These are phyloP conservation scores for Apiotrichum siamense DNA, from an alignment of 1,284 basidiomycete genomes.

Conservation along the genomic window DNA sequence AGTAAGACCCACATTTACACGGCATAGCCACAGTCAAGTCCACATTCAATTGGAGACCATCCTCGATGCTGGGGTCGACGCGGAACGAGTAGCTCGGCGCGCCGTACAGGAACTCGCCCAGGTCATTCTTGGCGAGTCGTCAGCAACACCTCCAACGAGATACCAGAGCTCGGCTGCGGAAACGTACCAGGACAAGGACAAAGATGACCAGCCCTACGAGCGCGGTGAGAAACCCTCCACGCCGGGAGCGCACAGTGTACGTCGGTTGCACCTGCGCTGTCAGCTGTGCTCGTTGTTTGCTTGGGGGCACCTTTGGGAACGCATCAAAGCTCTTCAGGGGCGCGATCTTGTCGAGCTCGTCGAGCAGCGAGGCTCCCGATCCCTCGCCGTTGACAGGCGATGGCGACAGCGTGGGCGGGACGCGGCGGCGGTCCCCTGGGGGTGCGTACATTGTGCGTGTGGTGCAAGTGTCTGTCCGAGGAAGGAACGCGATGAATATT, in stretches of 20 bases:
- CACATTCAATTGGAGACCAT: slow-evolving; percentile 73
- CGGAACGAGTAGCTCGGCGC: slow-evolving; percentile 81
- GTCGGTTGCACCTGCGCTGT: slow-evolving; percentile 61
- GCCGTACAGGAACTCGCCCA: slow-evolving; percentile 85
- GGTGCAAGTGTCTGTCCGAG: no score
- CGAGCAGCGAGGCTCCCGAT: slow-evolving; percentile 28
- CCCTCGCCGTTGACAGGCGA: slow-evolving; percentile 19
- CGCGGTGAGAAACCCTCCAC: slow-evolving; percentile 81
- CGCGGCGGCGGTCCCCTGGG: neutral
- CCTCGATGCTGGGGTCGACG: slow-evolving; percentile 61
- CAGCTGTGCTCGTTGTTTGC: neutral
- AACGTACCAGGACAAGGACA: slow-evolving; percentile 39
- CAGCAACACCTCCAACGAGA: neutral
- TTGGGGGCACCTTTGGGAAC: slow-evolving; percentile 72
- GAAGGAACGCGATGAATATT: no score
- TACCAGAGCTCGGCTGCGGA: neutral
- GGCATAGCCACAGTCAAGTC: slow-evolving; percentile 89
- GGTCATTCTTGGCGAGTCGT: slow-evolving; percentile 67
- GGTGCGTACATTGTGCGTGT: slow-evolving; percentile 8
- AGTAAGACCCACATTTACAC: slow-evolving; percentile 77
- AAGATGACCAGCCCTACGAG: slow-evolving; percentile 64
- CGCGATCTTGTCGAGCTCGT: slow-evolving; percentile 47
- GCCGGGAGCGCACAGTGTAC: slow-evolving; percentile 77
- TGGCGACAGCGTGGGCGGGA: neutral
- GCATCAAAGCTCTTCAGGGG: slow-evolving; percentile 54